Conservation (phyloP, 306 rosid genomes). For the Coriaria nepalensis region DNA sequence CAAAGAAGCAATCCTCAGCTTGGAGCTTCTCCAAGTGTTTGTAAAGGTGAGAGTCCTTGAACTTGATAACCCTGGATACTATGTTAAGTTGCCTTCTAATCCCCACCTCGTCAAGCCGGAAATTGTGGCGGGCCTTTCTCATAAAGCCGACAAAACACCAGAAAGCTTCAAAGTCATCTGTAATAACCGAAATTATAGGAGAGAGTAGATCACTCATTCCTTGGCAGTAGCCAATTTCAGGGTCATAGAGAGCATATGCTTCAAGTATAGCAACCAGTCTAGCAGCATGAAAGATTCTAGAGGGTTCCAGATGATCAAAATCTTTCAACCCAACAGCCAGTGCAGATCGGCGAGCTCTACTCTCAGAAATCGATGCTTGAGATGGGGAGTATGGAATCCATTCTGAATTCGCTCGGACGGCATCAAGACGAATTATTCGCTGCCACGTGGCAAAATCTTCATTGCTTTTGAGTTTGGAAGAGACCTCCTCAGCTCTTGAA, state of each 20-base stretch:
- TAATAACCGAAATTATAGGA: conserved; percentile 66
- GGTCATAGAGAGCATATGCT: conserved; percentile 89
- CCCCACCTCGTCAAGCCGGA: conserved; percentile 96
- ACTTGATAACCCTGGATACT: conserved; percentile 74
- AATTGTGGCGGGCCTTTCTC: conserved; percentile 97
- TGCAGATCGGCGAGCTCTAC: conserved; percentile 54
- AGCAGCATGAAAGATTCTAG: conserved; percentile 81
- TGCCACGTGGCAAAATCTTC: conserved; percentile 95
- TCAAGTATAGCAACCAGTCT: conserved; percentile 91
- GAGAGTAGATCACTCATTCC: conserved; percentile 99
- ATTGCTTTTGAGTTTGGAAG: conserved; percentile 30
- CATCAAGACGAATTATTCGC: conserved; percentile 94
- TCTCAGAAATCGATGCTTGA: conserved; percentile 52
- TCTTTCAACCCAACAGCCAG: conserved; percentile 94
- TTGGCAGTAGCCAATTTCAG: conserved; percentile 99
- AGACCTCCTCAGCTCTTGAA: conserved; percentile 18
- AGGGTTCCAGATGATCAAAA: conserved; percentile 73
- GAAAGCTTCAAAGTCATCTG: conserved; percentile 93
- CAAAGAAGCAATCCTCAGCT: conserved; percentile 98
- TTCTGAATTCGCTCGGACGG: conserved; percentile 79
- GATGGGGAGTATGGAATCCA: conserved; percentile 67
- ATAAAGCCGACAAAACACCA: conserved; percentile 99
- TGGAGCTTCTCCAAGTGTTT: conserved; percentile 90
- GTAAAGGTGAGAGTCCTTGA: conserved; percentile 78
- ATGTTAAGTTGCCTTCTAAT: conserved; percentile 78